A percentile compares a stretch with the other conserved stretches of the same genome.
Evolutionary conservation across 805 yeast genomes (phyloP).

Genomic region (Pichia manshurica): DNA sequence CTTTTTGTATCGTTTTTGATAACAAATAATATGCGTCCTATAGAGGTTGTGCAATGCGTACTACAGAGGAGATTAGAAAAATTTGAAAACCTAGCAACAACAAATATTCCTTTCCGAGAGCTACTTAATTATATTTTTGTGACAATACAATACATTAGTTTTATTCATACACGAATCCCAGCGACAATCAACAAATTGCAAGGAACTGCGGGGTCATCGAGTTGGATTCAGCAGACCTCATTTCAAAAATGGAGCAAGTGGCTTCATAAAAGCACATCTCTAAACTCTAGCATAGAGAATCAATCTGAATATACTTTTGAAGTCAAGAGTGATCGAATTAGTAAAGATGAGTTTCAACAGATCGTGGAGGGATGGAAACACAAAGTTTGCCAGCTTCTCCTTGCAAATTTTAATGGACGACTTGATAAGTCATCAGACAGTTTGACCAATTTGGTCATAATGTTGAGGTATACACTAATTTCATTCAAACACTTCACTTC

Average conservation of each 20-base stretch:
- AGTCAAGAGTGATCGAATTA: slow-evolving; percentile 15
- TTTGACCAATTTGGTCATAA: slow-evolving; percentile 18
- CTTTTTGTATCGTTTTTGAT: slow-evolving; percentile 24
- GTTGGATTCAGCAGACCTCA: slow-evolving; percentile 26
- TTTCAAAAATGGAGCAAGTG: slow-evolving; percentile 27
- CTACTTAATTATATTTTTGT: slow-evolving; percentile 28
- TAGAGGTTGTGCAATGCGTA: slow-evolving; percentile 22
- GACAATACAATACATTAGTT: slow-evolving; percentile 23
- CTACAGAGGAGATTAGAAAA: slow-evolving; percentile 19
- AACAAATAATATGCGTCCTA: slow-evolving; percentile 16
- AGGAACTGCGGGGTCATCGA: slow-evolving; percentile 18
- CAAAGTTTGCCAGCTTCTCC: slow-evolving; percentile 17
- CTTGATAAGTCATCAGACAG: slow-evolving; percentile 10
- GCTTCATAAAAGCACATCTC: slow-evolving; percentile 19
- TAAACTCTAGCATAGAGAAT: slow-evolving; percentile 14
- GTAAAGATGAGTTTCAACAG: slow-evolving; percentile 8
- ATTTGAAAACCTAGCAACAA: slow-evolving; percentile 11
- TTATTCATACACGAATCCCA: slow-evolving; percentile 24
- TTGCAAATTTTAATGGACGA: slow-evolving; percentile 3
- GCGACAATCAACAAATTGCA: slow-evolving; percentile 19
- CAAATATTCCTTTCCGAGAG: slow-evolving; percentile 20
- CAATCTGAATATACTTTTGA: slow-evolving; percentile 18
- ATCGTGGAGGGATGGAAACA: slow-evolving; percentile 20
- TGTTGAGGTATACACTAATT: slow-evolving; percentile 19
- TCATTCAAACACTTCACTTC: slow-evolving; percentile 31